Evolutionary conservation across 2,329 filamentous ascomycete species (phyloP), one percentile per base, ranked within the genome.

Genomic region (Cladosporium phlei): DNA sequence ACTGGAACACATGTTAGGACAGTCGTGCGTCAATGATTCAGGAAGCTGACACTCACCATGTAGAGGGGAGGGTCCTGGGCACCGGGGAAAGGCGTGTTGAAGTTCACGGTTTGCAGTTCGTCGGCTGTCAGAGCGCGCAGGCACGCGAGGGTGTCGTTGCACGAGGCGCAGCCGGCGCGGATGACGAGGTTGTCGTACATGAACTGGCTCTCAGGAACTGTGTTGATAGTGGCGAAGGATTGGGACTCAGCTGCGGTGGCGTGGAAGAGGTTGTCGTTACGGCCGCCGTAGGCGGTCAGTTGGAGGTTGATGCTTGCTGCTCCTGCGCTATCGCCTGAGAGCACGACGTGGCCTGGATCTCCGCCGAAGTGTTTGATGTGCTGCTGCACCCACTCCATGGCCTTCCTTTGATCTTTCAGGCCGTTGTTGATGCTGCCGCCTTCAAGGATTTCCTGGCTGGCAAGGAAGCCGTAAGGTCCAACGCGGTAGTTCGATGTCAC

Each of bases 401-500:
- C 81, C 58, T 83, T 82, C 43, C 81, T 70, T 63, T 88, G 84
- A 60, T 89, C 85, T 25, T 77, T 76, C 1, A 89, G 68, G 1
- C 86, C 86, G 55, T 81, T 82, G 62, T 89, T 89, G 27, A 82
- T 60, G 48, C 74, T 77, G 2, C 78, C 75, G 4, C 66, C 54
- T 24, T 66, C 54, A 3, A 52, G 33, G 1, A 82, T 65, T 55
- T 83, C 75, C 12, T 75, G 67, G 46, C 79, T 72, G 2, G 79
- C 77, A 10, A 90, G 71, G 59, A 89, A 90, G 0, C 86, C 86
- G 54, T 81, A 88, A 0, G 78, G 75, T 0, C 85, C 85, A 9
- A 90, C 83, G 4, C 86, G 80, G 60, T 90, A 89, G 65, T 88
- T 89, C 66, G 87, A 76, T 8, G 74, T 82, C 2, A 90, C 83